Evolutionary conservation across 192 early-diverging fungal genomes (phyloP).

Genomic region (Podila epigama): DNA sequence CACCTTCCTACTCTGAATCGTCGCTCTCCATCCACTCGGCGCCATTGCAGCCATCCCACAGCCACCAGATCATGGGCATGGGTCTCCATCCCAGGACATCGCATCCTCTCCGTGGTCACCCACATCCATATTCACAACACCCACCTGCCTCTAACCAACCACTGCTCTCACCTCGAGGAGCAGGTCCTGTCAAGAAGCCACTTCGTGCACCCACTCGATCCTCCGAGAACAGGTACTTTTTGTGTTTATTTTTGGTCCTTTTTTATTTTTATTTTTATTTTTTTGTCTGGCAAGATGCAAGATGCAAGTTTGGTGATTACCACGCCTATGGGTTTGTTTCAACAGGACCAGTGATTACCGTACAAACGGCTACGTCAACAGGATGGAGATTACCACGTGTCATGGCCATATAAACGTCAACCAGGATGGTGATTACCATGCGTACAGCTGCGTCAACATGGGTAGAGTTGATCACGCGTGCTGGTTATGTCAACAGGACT

Average conservation of each 20-base stretch:
- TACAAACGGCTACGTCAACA: too few species aligned
- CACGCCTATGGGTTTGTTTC: too few species aligned
- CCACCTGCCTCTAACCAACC: constrained; percentile 31
- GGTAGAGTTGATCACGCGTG: too few species aligned
- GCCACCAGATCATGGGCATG: constrained; percentile 45
- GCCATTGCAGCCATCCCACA: constrained; percentile 53
- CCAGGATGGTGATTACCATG: too few species aligned
- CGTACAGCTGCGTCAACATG: too few species aligned
- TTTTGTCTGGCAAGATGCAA: not conserved
- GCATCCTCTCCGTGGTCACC: constrained; percentile 30
- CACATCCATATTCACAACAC: constrained; percentile 31
- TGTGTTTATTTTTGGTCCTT: not conserved
- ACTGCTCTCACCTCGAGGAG: constrained; percentile 27
- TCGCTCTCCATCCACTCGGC: constrained; percentile 54
- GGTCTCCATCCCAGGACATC: constrained; percentile 38
- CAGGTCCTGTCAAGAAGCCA: constrained; percentile 26
- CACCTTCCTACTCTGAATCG: constrained; percentile 59
- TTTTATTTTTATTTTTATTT: not conserved
- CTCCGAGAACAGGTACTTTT: constrained; percentile 16
- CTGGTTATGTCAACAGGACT: too few species aligned
- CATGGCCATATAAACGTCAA: too few species aligned
- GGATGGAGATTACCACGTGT: too few species aligned
- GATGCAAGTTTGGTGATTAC: too few species aligned
- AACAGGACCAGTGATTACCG: too few species aligned
- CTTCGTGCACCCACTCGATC: constrained; percentile 20